Evolutionary conservation across 2,329 filamentous ascomycete species (phyloP).

Genomic region (Lithohypha guttulata): DNA sequence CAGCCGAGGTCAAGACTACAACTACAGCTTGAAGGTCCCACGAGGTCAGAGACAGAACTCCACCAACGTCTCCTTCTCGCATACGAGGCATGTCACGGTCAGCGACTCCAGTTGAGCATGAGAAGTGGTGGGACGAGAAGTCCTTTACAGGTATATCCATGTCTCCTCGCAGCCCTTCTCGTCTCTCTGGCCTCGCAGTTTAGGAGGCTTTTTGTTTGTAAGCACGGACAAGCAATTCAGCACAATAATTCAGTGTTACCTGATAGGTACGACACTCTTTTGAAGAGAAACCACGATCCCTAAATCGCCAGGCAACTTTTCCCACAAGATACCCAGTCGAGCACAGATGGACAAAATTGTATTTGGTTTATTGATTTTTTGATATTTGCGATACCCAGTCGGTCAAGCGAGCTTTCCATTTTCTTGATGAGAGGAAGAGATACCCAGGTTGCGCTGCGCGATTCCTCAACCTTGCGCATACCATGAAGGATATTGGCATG

Average conservation of each 20-base stretch:
- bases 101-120: constrained; percentile 23
- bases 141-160: constrained; percentile 15
- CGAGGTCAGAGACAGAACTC: constrained; percentile 22
- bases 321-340: constrained; percentile 7
- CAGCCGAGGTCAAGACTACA: constrained; percentile 21
- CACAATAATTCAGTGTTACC: background rate
- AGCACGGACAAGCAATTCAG: constrained; percentile 2
- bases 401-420: constrained; percentile 9
- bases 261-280: background rate
- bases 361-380: constrained; percentile 4
- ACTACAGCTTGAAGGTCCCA: constrained; percentile 23
- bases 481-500: constrained; percentile 2
- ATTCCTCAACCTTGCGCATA: background rate
- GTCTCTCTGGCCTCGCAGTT: constrained; percentile 23
- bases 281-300: background rate
- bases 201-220: constrained; percentile 12
- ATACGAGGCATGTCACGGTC: constrained; percentile 19
- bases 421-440: constrained; percentile 11
- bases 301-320: background rate
- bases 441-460: constrained; percentile 3
- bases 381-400: constrained; percentile 11
- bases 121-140: constrained; percentile 25
- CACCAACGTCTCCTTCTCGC: constrained; percentile 21
- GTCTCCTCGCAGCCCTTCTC: constrained; percentile 22
- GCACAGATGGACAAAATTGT: constrained; percentile 6